These are phyloP conservation scores for Mucor irregularis DNA, from an alignment of 371 early-diverging fungal genomes.

Conservation along the genomic window DNA sequence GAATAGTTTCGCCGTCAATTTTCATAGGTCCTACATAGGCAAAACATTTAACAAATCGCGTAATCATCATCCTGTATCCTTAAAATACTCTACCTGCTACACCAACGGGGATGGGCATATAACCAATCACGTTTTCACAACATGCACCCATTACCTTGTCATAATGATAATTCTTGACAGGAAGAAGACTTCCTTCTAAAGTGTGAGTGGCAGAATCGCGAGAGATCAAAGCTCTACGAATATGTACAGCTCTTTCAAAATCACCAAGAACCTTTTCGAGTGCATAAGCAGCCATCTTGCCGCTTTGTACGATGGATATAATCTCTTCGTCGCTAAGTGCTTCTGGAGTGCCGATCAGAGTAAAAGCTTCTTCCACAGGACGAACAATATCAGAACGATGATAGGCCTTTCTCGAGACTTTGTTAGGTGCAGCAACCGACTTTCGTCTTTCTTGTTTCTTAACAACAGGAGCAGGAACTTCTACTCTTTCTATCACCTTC, in stretches of 20 bases:
- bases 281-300: slow-evolving; percentile 80
- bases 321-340: slow-evolving; percentile 74
- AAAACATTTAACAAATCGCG: background rate
- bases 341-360: slow-evolving; percentile 54
- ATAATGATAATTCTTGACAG: slow-evolving; percentile 86
- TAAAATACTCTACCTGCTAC: slow-evolving; percentile 59
- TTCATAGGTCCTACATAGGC: slow-evolving; percentile 64
- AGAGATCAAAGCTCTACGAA: slow-evolving; percentile 78
- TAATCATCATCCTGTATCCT: background rate
- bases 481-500: background rate
- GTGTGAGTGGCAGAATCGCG: slow-evolving; percentile 64
- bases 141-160: slow-evolving; percentile 88
- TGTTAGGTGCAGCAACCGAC: background rate
- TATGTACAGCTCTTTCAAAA: slow-evolving; percentile 77
- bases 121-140: slow-evolving; percentile 97
- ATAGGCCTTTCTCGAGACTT: background rate
- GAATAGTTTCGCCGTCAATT: slow-evolving; percentile 77
- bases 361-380: slow-evolving; percentile 58
- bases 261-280: slow-evolving; percentile 82
- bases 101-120: slow-evolving; percentile 92
- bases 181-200: slow-evolving; percentile 66
- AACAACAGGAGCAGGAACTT: background rate
- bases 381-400: slow-evolving; percentile 22
- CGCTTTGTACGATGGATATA: slow-evolving; percentile 66
- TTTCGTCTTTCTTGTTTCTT: background rate